A percentile compares a stretch with the other conserved stretches of the same genome.
phyloP scores from a whole-genome alignment of 2,329 filamentous ascomycete species.

The Fusarium sp. region DNA sequence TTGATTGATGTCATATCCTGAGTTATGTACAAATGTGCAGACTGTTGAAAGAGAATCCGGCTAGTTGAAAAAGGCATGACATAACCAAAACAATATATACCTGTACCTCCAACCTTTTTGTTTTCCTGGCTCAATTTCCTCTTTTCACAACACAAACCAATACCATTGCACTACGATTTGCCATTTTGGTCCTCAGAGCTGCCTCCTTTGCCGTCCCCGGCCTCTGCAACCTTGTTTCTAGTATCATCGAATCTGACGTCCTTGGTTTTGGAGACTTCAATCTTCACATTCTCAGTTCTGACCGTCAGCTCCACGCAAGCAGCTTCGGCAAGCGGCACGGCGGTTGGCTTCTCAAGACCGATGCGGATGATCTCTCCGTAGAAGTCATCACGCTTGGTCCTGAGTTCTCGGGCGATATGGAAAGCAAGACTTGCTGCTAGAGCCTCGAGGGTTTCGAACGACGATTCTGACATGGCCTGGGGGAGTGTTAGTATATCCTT shows the following conservation, averaged over 20 bases:
- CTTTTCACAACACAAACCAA: neutral
- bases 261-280: conserved; percentile 19
- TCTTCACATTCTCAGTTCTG: conserved; percentile 48
- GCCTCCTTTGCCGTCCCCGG: neutral
- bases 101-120: conserved; percentile 2
- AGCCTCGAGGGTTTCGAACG: conserved; percentile 74
- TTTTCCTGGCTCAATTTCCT: neutral
- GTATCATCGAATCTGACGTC: conserved; percentile 29
- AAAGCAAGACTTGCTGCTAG: conserved; percentile 64
- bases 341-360: conserved; percentile 78
- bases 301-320: conserved; percentile 70
- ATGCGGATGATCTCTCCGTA: conserved; percentile 68
- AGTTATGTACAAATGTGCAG: conserved; percentile 9
- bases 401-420: conserved; percentile 61
- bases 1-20: conserved; percentile 13
- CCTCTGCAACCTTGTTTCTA: conserved; percentile 20
- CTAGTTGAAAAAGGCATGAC: conserved; percentile 1
- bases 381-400: conserved; percentile 36
- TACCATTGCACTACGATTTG: conserved; percentile 9
- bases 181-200: neutral
- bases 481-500: conserved; percentile 2
- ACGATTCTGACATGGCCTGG: conserved; percentile 67
- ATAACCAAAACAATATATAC: neutral
- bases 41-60: conserved; percentile 3
- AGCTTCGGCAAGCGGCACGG: conserved; percentile 78